Percentiles rank a stretch among this genome's conserved stretches.
These are phyloP conservation scores for Elymus sibiricus DNA, from an alignment of 176 grass and related monocot species.

Conservation along the genomic window DNA sequence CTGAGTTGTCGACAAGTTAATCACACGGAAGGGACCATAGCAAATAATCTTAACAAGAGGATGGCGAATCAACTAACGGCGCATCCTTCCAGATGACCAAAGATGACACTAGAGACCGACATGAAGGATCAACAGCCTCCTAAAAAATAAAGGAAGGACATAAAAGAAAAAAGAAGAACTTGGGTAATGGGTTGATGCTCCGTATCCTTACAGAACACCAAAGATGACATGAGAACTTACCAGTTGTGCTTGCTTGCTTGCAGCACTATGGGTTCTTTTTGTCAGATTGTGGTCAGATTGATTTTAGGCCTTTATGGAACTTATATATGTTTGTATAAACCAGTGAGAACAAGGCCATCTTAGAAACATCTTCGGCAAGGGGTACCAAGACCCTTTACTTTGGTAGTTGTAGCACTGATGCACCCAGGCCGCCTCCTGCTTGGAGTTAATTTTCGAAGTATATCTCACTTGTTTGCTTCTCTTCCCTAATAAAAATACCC, in stretches of 20 bases:
- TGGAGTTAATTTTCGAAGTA: too few relatives aligned
- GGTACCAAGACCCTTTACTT: background rate
- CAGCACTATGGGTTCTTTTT: background rate
- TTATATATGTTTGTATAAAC: too few relatives aligned
- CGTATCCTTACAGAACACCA: too few relatives aligned
- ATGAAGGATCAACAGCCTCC: background rate
- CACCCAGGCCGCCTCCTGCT: too few relatives aligned
- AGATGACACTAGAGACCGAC: background rate
- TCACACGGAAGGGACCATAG: background rate
- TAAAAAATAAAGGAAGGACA: too few relatives aligned
- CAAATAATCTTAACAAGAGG: too few relatives aligned
- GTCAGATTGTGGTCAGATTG: too few relatives aligned
- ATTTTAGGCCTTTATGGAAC: too few relatives aligned
- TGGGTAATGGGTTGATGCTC: background rate
- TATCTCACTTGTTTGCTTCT: too few relatives aligned
- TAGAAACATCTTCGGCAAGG: background rate
- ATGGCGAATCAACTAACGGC: background rate
- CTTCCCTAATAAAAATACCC: too few relatives aligned
- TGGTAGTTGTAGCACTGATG: too few relatives aligned
- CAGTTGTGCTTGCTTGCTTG: background rate
- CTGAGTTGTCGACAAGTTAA: background rate
- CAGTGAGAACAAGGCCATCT: too few relatives aligned
- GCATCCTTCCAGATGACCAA: background rate
- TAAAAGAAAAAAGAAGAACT: background rate
- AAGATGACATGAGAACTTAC: background rate